Evolutionary conservation across 2,329 filamentous ascomycete genomes (phyloP).

Genomic region (Amauroascus verrucosus): DNA sequence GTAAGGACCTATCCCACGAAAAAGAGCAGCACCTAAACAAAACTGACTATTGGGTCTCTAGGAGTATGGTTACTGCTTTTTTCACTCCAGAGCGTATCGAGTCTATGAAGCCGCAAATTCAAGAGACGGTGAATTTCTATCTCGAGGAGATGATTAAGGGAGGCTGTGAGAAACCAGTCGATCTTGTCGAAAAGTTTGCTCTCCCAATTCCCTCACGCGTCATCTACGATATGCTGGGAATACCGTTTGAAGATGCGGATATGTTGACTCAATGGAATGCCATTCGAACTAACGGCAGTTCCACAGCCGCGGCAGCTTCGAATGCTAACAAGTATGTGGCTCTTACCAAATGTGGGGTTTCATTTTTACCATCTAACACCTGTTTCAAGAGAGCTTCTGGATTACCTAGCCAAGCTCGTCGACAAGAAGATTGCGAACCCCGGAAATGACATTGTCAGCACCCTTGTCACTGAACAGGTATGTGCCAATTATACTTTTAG

Average conservation of each 20-base stretch:
- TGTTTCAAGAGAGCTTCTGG: constrained; percentile 32
- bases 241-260: constrained; percentile 40
- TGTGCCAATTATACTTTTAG: background rate
- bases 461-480: constrained; percentile 24
- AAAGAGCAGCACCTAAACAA: background rate
- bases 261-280: constrained; percentile 40
- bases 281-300: constrained; percentile 40
- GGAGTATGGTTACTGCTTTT: constrained; percentile 39
- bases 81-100: constrained; percentile 36
- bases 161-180: constrained; percentile 33
- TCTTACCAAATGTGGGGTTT: background rate
- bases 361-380: background rate
- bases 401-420: constrained; percentile 38
- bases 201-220: constrained; percentile 43
- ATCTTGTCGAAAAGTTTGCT: constrained; percentile 41
- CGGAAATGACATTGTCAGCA: constrained; percentile 40
- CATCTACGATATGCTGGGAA: constrained; percentile 43
- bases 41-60: constrained; percentile 14
- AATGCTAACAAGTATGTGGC: constrained; percentile 34
- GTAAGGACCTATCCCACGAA: constrained; percentile 17
- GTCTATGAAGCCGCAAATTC: constrained; percentile 37
- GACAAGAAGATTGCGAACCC: constrained; percentile 34
- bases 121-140: constrained; percentile 38
- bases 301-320: constrained; percentile 39
- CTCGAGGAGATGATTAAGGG: constrained; percentile 34